Base-by-base conservation (phyloP, 129 eudicot genomes). In the Centella asiatica region DNA sequence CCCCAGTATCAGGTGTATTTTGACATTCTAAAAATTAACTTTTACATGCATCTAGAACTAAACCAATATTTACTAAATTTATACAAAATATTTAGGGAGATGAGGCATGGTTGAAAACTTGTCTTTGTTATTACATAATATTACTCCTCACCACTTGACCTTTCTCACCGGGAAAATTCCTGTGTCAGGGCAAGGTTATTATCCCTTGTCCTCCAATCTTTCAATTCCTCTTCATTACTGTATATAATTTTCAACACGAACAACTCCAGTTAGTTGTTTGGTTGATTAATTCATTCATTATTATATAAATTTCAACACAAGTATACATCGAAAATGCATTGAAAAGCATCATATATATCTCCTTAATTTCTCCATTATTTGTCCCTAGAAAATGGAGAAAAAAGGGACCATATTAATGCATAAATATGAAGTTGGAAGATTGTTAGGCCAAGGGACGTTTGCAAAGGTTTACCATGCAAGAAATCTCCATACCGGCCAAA, bases 381-480 rank as follows among this genome's bases (percentile, higher is more conserved):
- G 44, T 33, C 19, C 17, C 1, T 15, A 19, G 63, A 57, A 42
- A 34, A 57, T 57, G 63, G 63, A 57, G 63, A 57, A 57, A 6
- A 57, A 33, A 3, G 63, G 46, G 29, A 11, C 63, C 36, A 33
- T 34, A 2, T 57, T 57, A n/a, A 20, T 57, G 63, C 63, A 57
- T 27, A 77, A 77, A 18, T 77, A 77, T 70, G 82, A 77, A 62
- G 51, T 77, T 8, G 84, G 80, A 4, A 74, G 67, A 5, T 72
- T 79, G 22, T 46, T 79, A 10, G 84, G 84, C 22, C 72, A 74
- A 27, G 84, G 84, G 14, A 77, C 84, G 19, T 79, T 79, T 15
- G 84, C 84, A 19, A 79, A 79, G 49, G 84, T 78, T 6, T 78
- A 69, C 32, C 70, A 66, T 49, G 85, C 72, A 7, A 58, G 81